Conservation (phyloP, 2,329 filamentous ascomycete genomes). For the Penicillium glabrum region DNA sequence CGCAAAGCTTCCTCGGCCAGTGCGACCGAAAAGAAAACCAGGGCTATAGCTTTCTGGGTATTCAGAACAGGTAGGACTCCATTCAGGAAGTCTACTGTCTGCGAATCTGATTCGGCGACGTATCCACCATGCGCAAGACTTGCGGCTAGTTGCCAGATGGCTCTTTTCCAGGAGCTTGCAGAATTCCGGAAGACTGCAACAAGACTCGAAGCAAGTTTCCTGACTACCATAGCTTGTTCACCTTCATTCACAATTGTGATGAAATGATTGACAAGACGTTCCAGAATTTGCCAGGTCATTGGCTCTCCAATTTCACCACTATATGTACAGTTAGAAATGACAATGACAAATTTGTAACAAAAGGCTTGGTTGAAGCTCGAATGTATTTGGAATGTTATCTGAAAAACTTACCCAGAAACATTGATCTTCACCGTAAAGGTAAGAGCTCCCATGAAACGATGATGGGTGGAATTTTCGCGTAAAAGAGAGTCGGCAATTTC, state of each 20-base stretch:
- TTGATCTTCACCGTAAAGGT: slow-evolving; percentile 95
- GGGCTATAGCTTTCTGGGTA: slow-evolving; percentile 33
- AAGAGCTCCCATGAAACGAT: slow-evolving; percentile 88
- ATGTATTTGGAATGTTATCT: neutral
- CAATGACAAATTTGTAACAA: neutral
- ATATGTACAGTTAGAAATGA: neutral
- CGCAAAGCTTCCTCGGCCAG: slow-evolving; percentile 41
- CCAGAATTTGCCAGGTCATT: slow-evolving; percentile 36
- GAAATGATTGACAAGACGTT: slow-evolving; percentile 44
- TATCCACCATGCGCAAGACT: slow-evolving; percentile 40
- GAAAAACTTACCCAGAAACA: slow-evolving; percentile 66
- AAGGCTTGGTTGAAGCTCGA: neutral
- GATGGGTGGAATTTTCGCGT: slow-evolving; percentile 62
- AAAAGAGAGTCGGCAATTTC: slow-evolving; percentile 76
- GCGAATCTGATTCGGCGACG: slow-evolving; percentile 34
- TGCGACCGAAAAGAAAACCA: slow-evolving; percentile 41
- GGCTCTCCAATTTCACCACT: slow-evolving; percentile 40
- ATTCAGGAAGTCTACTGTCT: slow-evolving; percentile 29
- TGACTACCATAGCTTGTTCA: slow-evolving; percentile 42
- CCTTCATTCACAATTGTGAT: slow-evolving; percentile 39
- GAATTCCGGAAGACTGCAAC: slow-evolving; percentile 45
- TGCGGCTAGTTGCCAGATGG: slow-evolving; percentile 37
- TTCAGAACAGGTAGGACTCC: slow-evolving; percentile 38
- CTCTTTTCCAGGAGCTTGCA: slow-evolving; percentile 38
- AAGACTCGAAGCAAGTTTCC: slow-evolving; percentile 49